Conservation (phyloP, 495 filamentous ascomycete species). For the Tuber melanosporum region DNA sequence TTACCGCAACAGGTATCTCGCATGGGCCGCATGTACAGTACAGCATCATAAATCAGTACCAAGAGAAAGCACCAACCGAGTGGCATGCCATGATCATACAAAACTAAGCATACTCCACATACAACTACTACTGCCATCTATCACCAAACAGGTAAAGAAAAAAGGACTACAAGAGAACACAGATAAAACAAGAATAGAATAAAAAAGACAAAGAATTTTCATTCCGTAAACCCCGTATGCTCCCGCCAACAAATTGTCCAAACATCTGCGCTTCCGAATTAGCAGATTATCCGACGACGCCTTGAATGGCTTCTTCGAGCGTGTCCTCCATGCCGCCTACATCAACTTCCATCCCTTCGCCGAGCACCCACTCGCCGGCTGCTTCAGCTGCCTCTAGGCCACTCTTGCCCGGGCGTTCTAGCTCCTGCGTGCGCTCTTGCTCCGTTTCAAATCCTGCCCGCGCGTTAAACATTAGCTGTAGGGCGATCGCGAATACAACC, state of each 20-base stretch:
- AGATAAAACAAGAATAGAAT: background rate
- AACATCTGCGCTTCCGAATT: background rate
- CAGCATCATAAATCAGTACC: background rate
- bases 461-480: slow-evolving; percentile 38
- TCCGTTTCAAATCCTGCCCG: slow-evolving; percentile 27
- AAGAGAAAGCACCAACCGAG: background rate
- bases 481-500: slow-evolving; percentile 27
- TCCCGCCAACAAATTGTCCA: background rate
- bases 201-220: background rate
- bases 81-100: background rate
- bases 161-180: background rate
- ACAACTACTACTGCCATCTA: background rate
- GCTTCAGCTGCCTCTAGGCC: slow-evolving; percentile 1
- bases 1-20: background rate
- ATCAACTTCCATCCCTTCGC: background rate
- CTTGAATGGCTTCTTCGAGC: background rate
- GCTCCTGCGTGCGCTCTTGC: background rate
- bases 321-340: background rate
- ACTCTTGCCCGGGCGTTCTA: background rate
- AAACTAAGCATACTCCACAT: background rate
- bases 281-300: background rate
- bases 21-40: background rate
- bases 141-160: background rate
- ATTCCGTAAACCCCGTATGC: background rate
- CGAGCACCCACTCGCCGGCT: background rate